These are phyloP conservation scores for Aschersonia sp. DNA, from an alignment of 2,329 filamentous ascomycete species.

Conservation along the genomic window DNA sequence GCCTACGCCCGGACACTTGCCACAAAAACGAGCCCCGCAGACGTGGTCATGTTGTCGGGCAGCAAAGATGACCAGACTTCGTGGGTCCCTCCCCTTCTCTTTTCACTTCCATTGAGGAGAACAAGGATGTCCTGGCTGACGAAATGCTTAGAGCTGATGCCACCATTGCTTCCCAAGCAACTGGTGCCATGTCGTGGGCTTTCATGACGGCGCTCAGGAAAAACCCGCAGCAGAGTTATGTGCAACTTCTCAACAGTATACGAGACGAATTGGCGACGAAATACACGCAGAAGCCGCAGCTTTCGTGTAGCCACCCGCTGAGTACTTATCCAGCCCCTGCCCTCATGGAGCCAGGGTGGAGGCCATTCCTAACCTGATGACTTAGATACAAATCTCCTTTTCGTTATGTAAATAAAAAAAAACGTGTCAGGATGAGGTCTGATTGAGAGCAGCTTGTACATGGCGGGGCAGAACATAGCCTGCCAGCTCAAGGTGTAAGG, in stretches of 20 bases:
- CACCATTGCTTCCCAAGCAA: slow-evolving; percentile 79
- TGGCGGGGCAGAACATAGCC: too few relatives aligned
- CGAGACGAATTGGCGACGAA: slow-evolving; percentile 79
- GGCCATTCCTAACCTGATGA: slow-evolving; percentile 5
- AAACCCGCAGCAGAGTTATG: slow-evolving; percentile 96
- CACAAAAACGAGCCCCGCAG: slow-evolving; percentile 88
- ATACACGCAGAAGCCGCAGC: slow-evolving; percentile 89
- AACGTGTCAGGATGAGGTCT: too few relatives aligned
- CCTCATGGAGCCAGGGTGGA: slow-evolving; percentile 4
- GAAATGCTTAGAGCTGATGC: slow-evolving; percentile 59
- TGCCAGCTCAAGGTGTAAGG: too few relatives aligned
- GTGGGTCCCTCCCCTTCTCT: slow-evolving; percentile 35
- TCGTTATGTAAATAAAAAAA: slow-evolving; percentile 37
- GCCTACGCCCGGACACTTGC: slow-evolving; percentile 65
- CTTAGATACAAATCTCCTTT: slow-evolving; percentile 44
- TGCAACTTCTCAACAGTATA: slow-evolving; percentile 91
- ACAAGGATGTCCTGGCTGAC: not conserved
- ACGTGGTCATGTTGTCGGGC: slow-evolving; percentile 95
- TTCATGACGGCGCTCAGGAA: slow-evolving; percentile 90
- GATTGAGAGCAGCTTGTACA: too few relatives aligned
- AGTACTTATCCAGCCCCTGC: slow-evolving; percentile 42
- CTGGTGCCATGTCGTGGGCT: slow-evolving; percentile 96
- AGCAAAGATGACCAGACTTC: slow-evolving; percentile 95
- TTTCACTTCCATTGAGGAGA: not conserved
- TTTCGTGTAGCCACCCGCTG: slow-evolving; percentile 92